Evolutionary conservation across 495 filamentous ascomycete genomes (phyloP), one percentile per base, ranked within the genome.

Genomic region (Parmelia sp.): DNA sequence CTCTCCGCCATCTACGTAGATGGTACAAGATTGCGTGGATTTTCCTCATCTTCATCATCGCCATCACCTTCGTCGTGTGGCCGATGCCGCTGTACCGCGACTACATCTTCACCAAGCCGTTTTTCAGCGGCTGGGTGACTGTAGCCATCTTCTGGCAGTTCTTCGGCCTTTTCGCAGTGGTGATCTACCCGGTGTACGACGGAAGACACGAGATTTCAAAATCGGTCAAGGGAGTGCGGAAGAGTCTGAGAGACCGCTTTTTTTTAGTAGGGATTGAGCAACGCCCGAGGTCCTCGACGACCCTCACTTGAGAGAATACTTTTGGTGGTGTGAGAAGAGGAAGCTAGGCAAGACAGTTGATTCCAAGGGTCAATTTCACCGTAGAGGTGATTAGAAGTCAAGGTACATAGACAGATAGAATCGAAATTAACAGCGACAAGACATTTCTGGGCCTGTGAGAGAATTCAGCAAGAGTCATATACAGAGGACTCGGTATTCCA

Each of bases 51-150:
- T 69, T 80, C 62, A 75, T 89, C 72, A 89, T 88, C 0, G 70
- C 90, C 4, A 75, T 80, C 2, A 75, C 90, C 57, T 75, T 90
- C 9, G 74, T 90, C n/a, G 78, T 90, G 42, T 90, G 87, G 87
- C 88, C 88, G 21, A 88, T 90, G 78, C 88, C 88, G 1, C 79
- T 91, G 79, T 91, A 88, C 69, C 86, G 86, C 12, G 80, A 82
- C 40, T 91, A 91, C 71, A 78, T 90, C 61, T 90, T 90, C 76
- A 83, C 78, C 68, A 86, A 87, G 75, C 76, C 75, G 11, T 90
- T 90, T 75, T 90, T 90, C 72, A 85, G 84, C 19, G 87, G 87
- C 42, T 90, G 87, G 87, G 40, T 44, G 40, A 44, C 40, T 6
- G 17, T 44, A 5, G 40, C 40, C 3, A 44, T 44, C 40, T 21